phyloP scores from a whole-genome alignment of 192 early-diverging fungal genomes.

The Obelidium mucronatum region DNA sequence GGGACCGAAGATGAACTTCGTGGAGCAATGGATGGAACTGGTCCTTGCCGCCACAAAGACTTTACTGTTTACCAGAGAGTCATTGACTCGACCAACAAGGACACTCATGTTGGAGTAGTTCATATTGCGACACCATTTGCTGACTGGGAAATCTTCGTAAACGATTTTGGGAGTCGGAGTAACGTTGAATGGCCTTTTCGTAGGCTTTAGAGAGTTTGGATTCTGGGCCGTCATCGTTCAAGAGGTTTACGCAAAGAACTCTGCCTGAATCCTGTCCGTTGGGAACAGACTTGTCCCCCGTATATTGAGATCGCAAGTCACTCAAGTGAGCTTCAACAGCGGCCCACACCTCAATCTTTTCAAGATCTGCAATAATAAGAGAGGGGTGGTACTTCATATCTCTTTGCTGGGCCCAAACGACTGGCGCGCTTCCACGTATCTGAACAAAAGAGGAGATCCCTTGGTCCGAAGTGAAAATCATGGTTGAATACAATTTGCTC shows the following conservation, averaged over 20 bases:
- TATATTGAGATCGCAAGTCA: conserved; percentile 57
- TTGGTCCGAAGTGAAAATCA: conserved; percentile 47
- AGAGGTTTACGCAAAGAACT: conserved; percentile 62
- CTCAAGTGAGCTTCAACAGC: conserved; percentile 52
- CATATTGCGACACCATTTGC: conserved; percentile 62
- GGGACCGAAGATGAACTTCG: conserved; percentile 13
- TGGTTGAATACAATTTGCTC: conserved; percentile 65
- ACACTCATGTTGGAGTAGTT: conserved; percentile 61
- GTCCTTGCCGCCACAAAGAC: conserved; percentile 58
- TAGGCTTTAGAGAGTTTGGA: conserved; percentile 51
- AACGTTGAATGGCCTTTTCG: conserved; percentile 45
- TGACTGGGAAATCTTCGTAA: conserved; percentile 63
- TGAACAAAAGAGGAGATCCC: conserved; percentile 54
- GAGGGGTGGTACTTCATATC: conserved; percentile 56
- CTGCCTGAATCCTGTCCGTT: conserved; percentile 43
- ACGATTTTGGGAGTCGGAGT: conserved; percentile 49
- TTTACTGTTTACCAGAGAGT: conserved; percentile 50
- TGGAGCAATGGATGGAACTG: conserved; percentile 47
- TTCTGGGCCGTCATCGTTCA: conserved; percentile 60
- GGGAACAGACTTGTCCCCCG: conserved; percentile 45
- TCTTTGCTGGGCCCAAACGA: conserved; percentile 60
- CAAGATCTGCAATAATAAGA: conserved; percentile 49
- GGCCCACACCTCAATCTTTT: conserved; percentile 49
- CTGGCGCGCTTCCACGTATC: conserved; percentile 59
- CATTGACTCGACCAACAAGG: conserved; percentile 54